Conservation (phyloP, 2,329 filamentous ascomycete species). For the Fusarium goolgardi region DNA sequence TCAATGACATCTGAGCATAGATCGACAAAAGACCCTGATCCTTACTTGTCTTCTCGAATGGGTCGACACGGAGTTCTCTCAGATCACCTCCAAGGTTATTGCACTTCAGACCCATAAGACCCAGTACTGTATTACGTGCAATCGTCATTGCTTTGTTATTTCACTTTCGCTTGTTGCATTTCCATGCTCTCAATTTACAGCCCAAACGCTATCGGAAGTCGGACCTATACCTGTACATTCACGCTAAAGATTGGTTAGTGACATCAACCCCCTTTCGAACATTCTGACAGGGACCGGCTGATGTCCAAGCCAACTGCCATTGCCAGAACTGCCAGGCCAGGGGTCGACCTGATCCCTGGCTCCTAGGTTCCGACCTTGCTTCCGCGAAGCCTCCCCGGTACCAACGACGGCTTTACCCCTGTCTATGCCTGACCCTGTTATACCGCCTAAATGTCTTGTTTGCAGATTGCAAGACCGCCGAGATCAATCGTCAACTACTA, state of each 20-base stretch:
- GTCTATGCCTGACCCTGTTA: constrained; percentile 34
- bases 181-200: constrained; percentile 19
- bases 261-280: constrained; percentile 38
- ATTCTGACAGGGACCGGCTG: constrained; percentile 27
- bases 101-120: neutral
- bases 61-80: constrained; percentile 14
- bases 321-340: constrained; percentile 34
- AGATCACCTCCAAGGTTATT: constrained; percentile 9
- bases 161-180: neutral
- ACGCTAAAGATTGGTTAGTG: constrained; percentile 37
- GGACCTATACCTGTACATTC: constrained; percentile 31
- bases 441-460: constrained; percentile 22
- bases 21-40: constrained; percentile 15
- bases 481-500: constrained; percentile 24
- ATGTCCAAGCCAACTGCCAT: constrained; percentile 10
- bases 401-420: constrained; percentile 31
- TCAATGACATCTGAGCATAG: constrained; percentile 5
- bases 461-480: constrained; percentile 32
- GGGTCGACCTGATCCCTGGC: constrained; percentile 26
- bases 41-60: constrained; percentile 5
- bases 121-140: neutral
- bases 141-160: constrained; percentile 2
- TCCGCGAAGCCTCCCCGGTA: constrained; percentile 32
- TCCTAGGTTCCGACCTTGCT: constrained; percentile 29
- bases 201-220: constrained; percentile 6